Evolutionary conservation across 2,329 filamentous ascomycete genomes (phyloP), one percentile per base, ranked within the genome.

Genomic region (Fusarium longipes): DNA sequence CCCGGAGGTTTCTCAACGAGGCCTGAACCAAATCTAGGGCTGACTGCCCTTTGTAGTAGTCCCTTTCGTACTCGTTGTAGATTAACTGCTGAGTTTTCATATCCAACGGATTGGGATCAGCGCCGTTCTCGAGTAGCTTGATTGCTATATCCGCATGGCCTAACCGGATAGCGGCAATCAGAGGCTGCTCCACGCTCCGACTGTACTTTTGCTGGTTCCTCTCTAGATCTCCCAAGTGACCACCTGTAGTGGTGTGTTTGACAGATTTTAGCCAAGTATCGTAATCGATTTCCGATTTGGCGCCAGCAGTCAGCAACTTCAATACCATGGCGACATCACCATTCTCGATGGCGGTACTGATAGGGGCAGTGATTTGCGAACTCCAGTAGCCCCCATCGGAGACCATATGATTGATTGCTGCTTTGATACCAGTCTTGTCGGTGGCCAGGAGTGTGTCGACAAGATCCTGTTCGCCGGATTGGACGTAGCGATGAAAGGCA

Each of bases 361-460:
- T 76, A 2, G 88, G 84, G 2, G 82, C 84, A 12, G 78, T 77
- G 1, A 82, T 77, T 0, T 73, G 56, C 0, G 77, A 70, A 4
- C 67, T 75, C 73, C 77, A 84, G 11, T 57, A 71, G 5, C 57
- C 58, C 1, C 77, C 76, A 5, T 62, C 70, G 6, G 87, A 78
- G 1, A 83, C 78, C 11, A 93, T 70, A 67, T 93, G 88, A 60
- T 93, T 91, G 66, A 94, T 82, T 7, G 90, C 88, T 27, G 86
- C 83, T 62, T 87, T 84, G 27, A 88, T 81, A 0, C 86, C 87
- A 3, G 86, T 82, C 54, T 83, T 82, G 70, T 94, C 91, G 35
- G 85, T 78, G 12, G 87, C 78, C 53, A 82, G 77, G 3, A 89
- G 75, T 1, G 78, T 70, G 36, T 87, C 82, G 3, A 89, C 73